Base-by-base conservation (phyloP, 306 rosid genomes). In the Luffa aegyptiaca region DNA sequence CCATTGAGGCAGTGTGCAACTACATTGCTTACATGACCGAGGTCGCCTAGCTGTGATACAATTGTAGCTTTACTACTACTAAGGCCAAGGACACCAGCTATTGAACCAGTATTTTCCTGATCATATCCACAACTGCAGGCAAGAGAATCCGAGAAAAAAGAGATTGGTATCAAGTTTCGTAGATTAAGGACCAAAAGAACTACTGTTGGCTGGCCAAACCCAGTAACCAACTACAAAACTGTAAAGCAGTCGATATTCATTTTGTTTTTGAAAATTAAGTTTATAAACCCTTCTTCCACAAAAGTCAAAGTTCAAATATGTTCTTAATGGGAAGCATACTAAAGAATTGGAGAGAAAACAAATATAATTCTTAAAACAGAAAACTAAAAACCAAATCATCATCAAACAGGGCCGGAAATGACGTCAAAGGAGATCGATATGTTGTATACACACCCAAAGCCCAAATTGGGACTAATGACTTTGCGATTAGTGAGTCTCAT, bases 21-120 rank as follows among this genome's bases (percentile, higher is more conserved):
- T 10, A 92, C 91, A 46, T 87, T 89, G 55, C 82, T 84, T 41
- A 83, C 76, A 3, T 85, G 39, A 39, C 97, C 96, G 10, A 41
- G 49, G 52, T 70, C 72, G 21, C 41, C 12, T 26, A 94, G 88
- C 79, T 94, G 98, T 3, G 94, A 85, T 72, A 86, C 20, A 59
- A 94, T 64, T 82, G 93, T 79, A 71, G 83, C 69, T 80, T 81
- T 87, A 49, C 97, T 96, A 51, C 53, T 75, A 17, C 96, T 96
- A 33, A 94, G 94, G 66, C 98, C 98, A 17, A 94, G 85, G 33
- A 94, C 93, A 55, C 98, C 97, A 1, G 85, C 86, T 10, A 90
- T 84, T 7, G 87, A 33, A 46, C 89, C 90, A 33, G 88, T 26
- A 81, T 71, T 14, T 8, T n/a, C 14, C 75, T 87, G 97, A 85